phyloP scores from a whole-genome alignment of 257 asterid genomes.

The Oldenlandia corymbosa region DNA sequence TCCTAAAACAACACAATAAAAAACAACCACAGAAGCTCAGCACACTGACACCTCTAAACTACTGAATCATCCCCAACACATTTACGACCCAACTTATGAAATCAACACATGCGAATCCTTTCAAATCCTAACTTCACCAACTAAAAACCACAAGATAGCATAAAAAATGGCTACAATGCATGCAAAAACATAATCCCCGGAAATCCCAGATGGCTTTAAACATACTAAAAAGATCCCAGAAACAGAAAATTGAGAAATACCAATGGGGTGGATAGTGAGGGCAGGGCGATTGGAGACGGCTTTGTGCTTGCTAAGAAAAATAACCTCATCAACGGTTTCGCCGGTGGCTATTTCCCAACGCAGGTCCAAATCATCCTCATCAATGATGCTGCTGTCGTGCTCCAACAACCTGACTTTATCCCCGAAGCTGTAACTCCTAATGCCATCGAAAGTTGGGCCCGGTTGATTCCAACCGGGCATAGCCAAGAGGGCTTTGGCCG shows the following conservation, averaged over 20 bases:
- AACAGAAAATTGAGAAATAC: constrained; percentile 17
- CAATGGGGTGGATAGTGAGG: constrained; percentile 85
- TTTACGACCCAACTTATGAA: no score
- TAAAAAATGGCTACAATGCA: background rate
- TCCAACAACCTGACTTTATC: constrained; percentile 51
- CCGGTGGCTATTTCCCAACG: constrained; percentile 77
- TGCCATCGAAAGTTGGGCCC: constrained; percentile 49
- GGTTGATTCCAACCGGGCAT: constrained; percentile 70
- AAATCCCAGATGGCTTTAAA: background rate
- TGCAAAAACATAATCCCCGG: background rate
- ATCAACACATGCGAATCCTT: no score
- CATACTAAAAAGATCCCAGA: no score
- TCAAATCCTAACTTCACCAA: background rate
- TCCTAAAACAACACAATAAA: constrained; percentile 36
- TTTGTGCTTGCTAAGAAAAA: constrained; percentile 76
- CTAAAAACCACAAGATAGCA: background rate
- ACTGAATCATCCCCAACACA: no score
- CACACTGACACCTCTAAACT: background rate
- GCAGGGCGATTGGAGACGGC: constrained; percentile 82
- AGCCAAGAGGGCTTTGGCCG: constrained; percentile 62
- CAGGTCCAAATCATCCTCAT: constrained; percentile 70
- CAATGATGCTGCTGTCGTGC: constrained; percentile 60
- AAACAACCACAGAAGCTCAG: background rate
- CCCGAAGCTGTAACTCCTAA: constrained; percentile 59
- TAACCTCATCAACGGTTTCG: constrained; percentile 61